Base-by-base conservation (phyloP, 139 green algal species). In the Coelastrella sp. region DNA sequence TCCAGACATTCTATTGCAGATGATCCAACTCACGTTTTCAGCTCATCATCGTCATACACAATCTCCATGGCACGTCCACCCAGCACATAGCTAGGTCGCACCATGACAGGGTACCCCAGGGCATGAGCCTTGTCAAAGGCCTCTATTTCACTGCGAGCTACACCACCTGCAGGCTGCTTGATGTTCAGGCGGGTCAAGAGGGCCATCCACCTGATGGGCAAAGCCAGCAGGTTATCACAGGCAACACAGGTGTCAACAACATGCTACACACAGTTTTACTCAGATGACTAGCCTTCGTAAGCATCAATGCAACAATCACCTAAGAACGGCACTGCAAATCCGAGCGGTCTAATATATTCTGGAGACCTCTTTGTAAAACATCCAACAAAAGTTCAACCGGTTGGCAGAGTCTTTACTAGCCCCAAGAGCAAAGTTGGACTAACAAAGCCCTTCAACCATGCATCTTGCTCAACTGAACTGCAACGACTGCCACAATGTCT, bases 21-120 rank as follows among this genome's bases (percentile, higher is more conserved):
- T n/a, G n/a, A n/a, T n/a, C n/a, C n/a, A n/a, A 71, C 80, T 30
- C 76, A 96, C 83, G 91, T 87, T 83, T 95, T 92, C 27, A 99
- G 88, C 84, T 97, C 92, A 5, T 92, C 91, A 48, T 97, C 93
- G 79, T 81, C 94, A 92, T 98, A 98, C 23, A 99, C 95, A 83
- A 99, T 98, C 91, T 99, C 97, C 98, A 99, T 99, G 7, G 96
- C 96, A 32, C 98, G 92, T 3, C 98, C 98, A 68, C 98, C 98
- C 80, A 99, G 93, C 87, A 99, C 98, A 82, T 98, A 99, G 25
- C 90, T 96, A 21, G 98, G 98, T 30, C 98, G 93, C 78, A 99
- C 97, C 97, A 99, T 99, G 68, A 98, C 96, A 1, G 97, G 97
- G 92, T 98, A 99, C 64, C 96, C 95, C 67, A 99, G 92, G 66